Evolutionary conservation across 345 rosid genomes (phyloP).

Genomic region (Psidium friedrichsthalianum): DNA sequence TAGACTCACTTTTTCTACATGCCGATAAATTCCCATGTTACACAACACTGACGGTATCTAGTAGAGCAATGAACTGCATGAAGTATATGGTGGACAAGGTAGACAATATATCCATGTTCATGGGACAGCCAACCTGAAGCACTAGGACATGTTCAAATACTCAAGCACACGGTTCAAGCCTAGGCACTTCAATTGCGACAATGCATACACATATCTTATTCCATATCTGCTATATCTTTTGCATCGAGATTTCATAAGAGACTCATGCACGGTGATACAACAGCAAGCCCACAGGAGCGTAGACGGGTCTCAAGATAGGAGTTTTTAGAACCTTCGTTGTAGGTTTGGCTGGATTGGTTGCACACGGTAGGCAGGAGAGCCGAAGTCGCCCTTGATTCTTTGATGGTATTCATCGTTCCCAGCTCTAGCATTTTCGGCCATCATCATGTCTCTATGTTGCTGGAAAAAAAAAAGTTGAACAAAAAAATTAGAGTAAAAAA

Average conservation of each 20-base stretch:
- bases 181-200: neutral
- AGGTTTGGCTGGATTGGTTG: slow-evolving; percentile 1
- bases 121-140: neutral
- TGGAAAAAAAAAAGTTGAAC: neutral
- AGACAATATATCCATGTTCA: neutral
- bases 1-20: neutral
- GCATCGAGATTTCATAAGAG: neutral
- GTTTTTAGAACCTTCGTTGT: neutral
- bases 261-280: neutral
- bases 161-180: neutral
- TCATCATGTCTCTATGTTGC: neutral
- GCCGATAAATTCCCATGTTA: neutral
- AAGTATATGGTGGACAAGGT: neutral
- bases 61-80: neutral
- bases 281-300: neutral
- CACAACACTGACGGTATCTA: neutral
- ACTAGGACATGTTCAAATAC: neutral
- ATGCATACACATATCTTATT: neutral
- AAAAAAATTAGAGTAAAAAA: neutral
- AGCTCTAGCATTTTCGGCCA: neutral
- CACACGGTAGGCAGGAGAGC: neutral
- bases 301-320: neutral
- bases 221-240: neutral
- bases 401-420: neutral
- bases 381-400: neutral